Evolutionary conservation across 495 filamentous ascomycete species (phyloP).

Genomic region (Neurospora sp.): DNA sequence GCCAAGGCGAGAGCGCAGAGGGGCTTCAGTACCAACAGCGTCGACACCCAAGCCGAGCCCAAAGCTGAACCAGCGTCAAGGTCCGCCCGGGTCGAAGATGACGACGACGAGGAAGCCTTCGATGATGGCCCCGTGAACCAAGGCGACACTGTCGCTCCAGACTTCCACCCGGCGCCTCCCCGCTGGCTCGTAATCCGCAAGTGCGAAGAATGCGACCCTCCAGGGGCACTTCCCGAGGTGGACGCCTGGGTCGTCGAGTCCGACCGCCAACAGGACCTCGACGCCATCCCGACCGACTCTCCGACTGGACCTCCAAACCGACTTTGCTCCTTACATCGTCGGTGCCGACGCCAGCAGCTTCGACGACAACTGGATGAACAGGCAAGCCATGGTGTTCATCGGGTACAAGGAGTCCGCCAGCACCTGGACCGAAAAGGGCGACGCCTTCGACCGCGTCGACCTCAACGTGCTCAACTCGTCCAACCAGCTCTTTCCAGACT

Average conservation of each 20-base stretch:
- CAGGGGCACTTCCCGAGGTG: constrained; percentile 2
- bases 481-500: constrained; percentile 45
- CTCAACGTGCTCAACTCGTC: constrained; percentile 27
- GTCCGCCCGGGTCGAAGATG: not conserved
- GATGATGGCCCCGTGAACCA: not conserved
- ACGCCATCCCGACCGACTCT: constrained; percentile 14
- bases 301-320: constrained; percentile 40
- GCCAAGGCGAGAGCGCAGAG: too few species aligned
- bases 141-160: constrained; percentile 10
- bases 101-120: not conserved
- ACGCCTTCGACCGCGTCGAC: constrained; percentile 5
- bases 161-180: constrained; percentile 24
- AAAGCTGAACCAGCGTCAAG: not conserved
- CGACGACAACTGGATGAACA: constrained; percentile 10
- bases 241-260: constrained; percentile 40
- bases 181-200: constrained; percentile 36
- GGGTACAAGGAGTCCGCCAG: constrained; percentile 21
- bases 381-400: constrained; percentile 44
- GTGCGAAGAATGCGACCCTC: constrained; percentile 8
- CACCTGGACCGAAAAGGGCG: constrained; percentile 14
- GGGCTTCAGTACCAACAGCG: constrained; percentile 3
- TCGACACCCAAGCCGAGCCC: constrained; percentile 6
- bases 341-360: not conserved
- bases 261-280: constrained; percentile 26
- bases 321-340: constrained; percentile 37